Base-by-base conservation (phyloP, 352 stramenopile species). In the Phytophthora chlamydospora region DNA sequence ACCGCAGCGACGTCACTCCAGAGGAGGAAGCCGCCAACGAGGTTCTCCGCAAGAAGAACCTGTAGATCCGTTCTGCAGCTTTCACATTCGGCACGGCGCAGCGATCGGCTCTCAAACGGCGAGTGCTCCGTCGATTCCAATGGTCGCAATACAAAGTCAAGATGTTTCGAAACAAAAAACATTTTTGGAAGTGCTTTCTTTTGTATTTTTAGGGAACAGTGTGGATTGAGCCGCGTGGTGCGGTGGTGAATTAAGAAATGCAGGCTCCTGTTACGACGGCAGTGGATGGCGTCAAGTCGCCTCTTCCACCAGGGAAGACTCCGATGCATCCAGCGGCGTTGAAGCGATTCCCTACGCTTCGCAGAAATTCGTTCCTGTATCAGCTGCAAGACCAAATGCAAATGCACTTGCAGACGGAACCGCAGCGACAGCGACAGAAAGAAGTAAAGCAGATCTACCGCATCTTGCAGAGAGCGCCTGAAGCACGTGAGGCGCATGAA, bases 381-480 rank as follows among this genome's bases (percentile, higher is more conserved):
- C 68, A 89, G 24, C 59, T 90, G n/a, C 76, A 86, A 43, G 82
- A 89, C 29, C 78, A 91, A 56, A 49, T 90, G 48, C 59, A 76
- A 17, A 19, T 60, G 2, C 75, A 91, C 19, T 54, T 62, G 44
- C 64, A 81, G 19, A 62, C 61, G 3, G 78, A 88, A 16, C 42
- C 64, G 27, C 79, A 85, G 31, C 71, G 66, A 2, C 70, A 90
- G 43, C 61, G 67, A 6, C 51, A 79, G 21, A 62, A 73, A 35
- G 75, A 92, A 54, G 72, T 87, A 33, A 50, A 62, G 16, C 48
- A 65, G n/a, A 79, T 92, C 50, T 80, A 83, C 47, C 68, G 73
- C 39, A 83, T 90, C 35, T 54, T 92, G 8, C 46, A 79, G 32
- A 78, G 73, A 38, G 32, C 64, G 0, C 72, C 80, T 0, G 80